Conservation (phyloP, 2,329 filamentous ascomycete genomes). For the Fusarium tanahbumbuense region DNA sequence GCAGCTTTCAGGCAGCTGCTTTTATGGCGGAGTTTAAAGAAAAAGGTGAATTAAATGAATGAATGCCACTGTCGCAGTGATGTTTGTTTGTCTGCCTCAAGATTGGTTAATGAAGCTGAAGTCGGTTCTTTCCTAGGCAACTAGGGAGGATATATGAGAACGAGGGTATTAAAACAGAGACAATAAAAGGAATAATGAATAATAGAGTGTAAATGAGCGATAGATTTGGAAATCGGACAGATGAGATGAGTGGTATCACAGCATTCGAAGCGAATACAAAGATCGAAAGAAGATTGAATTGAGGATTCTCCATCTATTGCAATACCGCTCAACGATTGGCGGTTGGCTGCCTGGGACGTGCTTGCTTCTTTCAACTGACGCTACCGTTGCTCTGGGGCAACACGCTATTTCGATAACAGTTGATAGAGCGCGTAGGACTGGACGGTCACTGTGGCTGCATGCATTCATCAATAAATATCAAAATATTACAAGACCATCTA, state of each 20-base stretch:
- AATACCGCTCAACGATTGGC: constrained; percentile 20
- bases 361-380: constrained; percentile 35
- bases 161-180: not conserved
- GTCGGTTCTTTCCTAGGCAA: not conserved
- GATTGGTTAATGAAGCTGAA: not conserved
- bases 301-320: constrained; percentile 27
- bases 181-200: not conserved
- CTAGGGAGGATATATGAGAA: not conserved
- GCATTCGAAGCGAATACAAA: constrained; percentile 4
- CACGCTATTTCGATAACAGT: constrained; percentile 44
- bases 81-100: constrained; percentile 15
- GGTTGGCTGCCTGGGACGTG: constrained; percentile 33
- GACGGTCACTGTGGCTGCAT: not conserved
- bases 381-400: constrained; percentile 45
- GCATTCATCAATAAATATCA: not conserved
- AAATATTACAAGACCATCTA: not conserved
- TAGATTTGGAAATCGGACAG: not conserved
- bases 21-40: not conserved
- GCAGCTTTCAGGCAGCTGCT: not conserved
- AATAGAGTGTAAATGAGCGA: not conserved
- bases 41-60: not conserved
- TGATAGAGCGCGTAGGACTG: constrained; percentile 33
- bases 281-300: constrained; percentile 11
- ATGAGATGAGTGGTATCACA: constrained; percentile 8
- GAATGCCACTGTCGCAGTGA: not conserved